These are phyloP conservation scores for Picocystis salinarum DNA, from an alignment of 139 green algal genomes.

Conservation along the genomic window DNA sequence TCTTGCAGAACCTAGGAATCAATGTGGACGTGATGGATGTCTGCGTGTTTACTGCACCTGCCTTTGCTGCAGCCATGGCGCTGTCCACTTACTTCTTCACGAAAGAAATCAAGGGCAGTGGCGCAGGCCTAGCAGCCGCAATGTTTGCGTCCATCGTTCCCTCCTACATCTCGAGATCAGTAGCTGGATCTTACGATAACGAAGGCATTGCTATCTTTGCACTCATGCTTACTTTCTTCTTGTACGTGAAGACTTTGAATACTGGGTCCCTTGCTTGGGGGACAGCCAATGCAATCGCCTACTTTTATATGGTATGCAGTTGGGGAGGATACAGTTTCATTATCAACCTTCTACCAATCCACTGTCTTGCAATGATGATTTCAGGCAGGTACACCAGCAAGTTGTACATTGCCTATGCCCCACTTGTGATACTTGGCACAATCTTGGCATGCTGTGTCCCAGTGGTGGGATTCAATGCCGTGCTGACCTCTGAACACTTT, in stretches of 20 bases:
- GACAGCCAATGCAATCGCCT: constrained; percentile 34
- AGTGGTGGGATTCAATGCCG: constrained; percentile 91
- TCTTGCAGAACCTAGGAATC: constrained; percentile 34
- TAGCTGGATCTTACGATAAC: constrained; percentile 72
- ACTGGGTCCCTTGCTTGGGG: constrained; percentile 61
- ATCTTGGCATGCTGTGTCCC: constrained; percentile 57
- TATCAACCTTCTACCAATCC: constrained; percentile 91
- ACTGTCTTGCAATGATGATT: constrained; percentile 59
- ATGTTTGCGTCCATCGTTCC: constrained; percentile 71
- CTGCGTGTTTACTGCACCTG: constrained; percentile 83
- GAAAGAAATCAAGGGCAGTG: constrained; percentile 28
- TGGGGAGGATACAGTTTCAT: constrained; percentile 98
- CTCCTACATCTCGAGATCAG: constrained; percentile 70
- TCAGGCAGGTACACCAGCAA: constrained; percentile 24
- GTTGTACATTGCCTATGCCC: constrained; percentile 69
- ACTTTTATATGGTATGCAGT: constrained; percentile 65
- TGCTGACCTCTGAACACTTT: constrained; percentile 91
- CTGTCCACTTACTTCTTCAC: constrained; percentile 64
- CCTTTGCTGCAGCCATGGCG: constrained; percentile 74
- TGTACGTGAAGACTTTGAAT: constrained; percentile 84
- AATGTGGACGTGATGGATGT: constrained; percentile 36
- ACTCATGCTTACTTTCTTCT: constrained; percentile 65
- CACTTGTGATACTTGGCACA: constrained; percentile 57
- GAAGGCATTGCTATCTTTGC: constrained; percentile 90
- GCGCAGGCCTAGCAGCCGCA: constrained; percentile 64